Evolutionary conservation across 306 rosid species (phyloP).

Genomic region (Potentilla sterilis): DNA sequence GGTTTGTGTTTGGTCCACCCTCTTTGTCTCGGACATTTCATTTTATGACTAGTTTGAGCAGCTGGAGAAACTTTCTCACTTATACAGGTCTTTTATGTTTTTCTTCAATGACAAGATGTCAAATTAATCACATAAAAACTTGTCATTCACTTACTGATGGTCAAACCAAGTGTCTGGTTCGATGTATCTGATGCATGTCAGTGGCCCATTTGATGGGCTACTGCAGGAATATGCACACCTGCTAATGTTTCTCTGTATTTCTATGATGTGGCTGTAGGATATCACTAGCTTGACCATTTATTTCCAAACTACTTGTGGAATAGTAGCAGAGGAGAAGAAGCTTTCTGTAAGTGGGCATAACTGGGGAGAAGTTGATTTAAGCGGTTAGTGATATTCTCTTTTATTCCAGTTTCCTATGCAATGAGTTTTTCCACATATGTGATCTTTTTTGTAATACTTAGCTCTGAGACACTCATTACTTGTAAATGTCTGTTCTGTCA

Average conservation of each 20-base stretch:
- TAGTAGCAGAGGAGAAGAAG: conserved; percentile 78
- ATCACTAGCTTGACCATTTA: conserved; percentile 67
- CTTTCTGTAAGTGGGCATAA: conserved; percentile 96
- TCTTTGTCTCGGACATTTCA: background rate
- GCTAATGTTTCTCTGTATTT: conserved; percentile 15
- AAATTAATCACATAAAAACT: background rate
- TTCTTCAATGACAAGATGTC: background rate
- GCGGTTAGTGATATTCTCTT: conserved; percentile 52
- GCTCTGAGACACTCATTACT: background rate
- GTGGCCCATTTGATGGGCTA: conserved; percentile 3
- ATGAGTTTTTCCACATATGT: background rate
- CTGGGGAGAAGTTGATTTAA: conserved; percentile 97
- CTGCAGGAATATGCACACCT: background rate
- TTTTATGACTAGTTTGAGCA: background rate
- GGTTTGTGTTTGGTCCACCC: conserved; percentile 41
- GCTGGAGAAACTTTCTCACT: background rate
- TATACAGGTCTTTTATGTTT: background rate
- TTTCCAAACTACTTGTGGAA: conserved; percentile 73
- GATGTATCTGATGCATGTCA: conserved; percentile 1
- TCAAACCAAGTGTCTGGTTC: background rate
- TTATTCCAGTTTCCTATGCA: conserved; percentile 12
- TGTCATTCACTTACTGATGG: conserved; percentile 1
- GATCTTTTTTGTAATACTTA: background rate
- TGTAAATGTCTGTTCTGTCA: background rate
- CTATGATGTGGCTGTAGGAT: conserved; percentile 50